A percentile compares a stretch with the other conserved stretches of the same genome.
Conservation (phyloP, 331 rosid genomes). For the Quercus phellos region DNA sequence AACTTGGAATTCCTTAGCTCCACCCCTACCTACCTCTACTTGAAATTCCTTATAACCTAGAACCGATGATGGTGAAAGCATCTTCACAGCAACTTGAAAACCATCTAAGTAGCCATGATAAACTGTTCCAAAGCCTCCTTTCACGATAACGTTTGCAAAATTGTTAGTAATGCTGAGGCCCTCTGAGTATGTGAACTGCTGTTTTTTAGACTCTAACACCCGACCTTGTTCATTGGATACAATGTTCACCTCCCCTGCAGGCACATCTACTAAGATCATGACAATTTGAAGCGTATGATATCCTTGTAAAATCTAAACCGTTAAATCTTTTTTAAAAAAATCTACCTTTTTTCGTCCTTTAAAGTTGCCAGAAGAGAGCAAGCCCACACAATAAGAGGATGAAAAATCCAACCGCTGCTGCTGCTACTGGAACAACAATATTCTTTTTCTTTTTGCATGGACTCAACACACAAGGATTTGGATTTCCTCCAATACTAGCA, state of each 20-base stretch:
- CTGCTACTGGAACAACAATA: conserved; percentile 24
- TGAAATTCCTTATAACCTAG: conserved; percentile 52
- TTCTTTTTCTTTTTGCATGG: conserved; percentile 12
- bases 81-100: conserved; percentile 59
- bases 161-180: conserved; percentile 37
- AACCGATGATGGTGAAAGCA: conserved; percentile 31
- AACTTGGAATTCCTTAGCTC: too few species aligned
- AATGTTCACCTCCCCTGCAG: not conserved
- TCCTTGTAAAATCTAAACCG: too few species aligned
- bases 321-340: too few species aligned
- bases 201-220: conserved; percentile 29
- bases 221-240: not conserved
- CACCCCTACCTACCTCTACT: conserved; percentile 36
- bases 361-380: not conserved
- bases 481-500: conserved; percentile 17
- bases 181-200: conserved; percentile 40
- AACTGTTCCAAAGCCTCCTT: conserved; percentile 57
- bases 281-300: not conserved
- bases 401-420: conserved; percentile 24
- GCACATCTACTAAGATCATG: not conserved
- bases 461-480: conserved; percentile 29
- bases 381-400: not conserved
- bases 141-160: conserved; percentile 40
- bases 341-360: conserved; percentile 13
- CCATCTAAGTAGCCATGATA: conserved; percentile 36